Conservation (phyloP, 345 rosid genomes). For the Pseudoturritis turrita region DNA sequence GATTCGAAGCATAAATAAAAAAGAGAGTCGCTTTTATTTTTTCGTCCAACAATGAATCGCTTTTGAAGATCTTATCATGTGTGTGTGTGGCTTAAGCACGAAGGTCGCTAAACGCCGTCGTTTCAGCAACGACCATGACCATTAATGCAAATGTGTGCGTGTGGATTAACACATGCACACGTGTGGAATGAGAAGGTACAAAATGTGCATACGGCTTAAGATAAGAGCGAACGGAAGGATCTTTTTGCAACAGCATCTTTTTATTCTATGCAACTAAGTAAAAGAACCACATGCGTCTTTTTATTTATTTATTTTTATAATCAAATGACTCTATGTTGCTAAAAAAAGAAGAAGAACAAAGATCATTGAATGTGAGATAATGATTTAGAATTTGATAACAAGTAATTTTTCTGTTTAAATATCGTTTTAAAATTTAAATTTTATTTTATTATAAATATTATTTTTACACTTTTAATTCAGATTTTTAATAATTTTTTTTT, state of each 20-base stretch:
- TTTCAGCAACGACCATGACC: neutral
- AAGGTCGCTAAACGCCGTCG: conserved; percentile 15
- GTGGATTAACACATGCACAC: conserved; percentile 3
- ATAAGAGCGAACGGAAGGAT: conserved; percentile 18
- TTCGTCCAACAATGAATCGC: conserved; percentile 16
- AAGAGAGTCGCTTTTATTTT: neutral
- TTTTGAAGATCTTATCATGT: neutral
- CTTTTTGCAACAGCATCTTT: neutral
- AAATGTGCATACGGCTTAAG: conserved; percentile 22
- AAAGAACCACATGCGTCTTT: conserved; percentile 22
- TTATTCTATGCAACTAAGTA: conserved; percentile 6
- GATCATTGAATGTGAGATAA: too few species aligned
- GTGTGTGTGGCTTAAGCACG: conserved; percentile 10
- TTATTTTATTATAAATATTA: too few species aligned
- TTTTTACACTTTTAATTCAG: too few species aligned
- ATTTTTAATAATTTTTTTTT: too few species aligned
- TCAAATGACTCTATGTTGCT: too few species aligned
- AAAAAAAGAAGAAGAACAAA: too few species aligned
- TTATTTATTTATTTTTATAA: neutral
- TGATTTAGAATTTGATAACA: too few species aligned
- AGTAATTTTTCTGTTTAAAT: too few species aligned
- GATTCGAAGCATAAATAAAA: neutral
- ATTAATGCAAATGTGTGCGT: conserved; percentile 13
- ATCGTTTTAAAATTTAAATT: too few species aligned
- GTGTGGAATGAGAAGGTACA: conserved; percentile 24